Conservation (phyloP, 2,329 filamentous ascomycete species). For the Pseudopyrenochaeta lycopersici region DNA sequence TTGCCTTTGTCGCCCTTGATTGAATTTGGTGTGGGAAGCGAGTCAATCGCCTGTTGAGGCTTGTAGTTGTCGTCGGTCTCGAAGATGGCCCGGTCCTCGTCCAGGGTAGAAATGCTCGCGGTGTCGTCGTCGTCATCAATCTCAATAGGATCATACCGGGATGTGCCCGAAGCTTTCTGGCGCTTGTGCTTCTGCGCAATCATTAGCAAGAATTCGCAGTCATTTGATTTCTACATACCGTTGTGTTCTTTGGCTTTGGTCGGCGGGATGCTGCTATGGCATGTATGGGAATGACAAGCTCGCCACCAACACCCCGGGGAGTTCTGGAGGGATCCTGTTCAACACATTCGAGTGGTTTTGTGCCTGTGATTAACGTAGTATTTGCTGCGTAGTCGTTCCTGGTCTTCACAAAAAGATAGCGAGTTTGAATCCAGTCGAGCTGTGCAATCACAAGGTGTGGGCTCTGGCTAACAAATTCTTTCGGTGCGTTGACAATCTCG, state of each 20-base stretch:
- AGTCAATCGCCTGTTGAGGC: constrained; percentile 14
- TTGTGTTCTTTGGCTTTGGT: constrained; percentile 27
- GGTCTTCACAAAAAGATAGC: constrained; percentile 76
- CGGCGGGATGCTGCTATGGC: constrained; percentile 59
- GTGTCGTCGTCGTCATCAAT: constrained; percentile 51
- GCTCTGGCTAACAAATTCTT: constrained; percentile 62
- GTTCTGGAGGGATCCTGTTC: constrained; percentile 54
- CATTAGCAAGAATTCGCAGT: constrained; percentile 10
- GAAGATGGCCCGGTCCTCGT: constrained; percentile 59
- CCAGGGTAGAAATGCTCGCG: constrained; percentile 59
- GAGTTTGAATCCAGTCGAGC: constrained; percentile 87
- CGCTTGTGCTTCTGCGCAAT: constrained; percentile 31
- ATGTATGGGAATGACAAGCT: constrained; percentile 62
- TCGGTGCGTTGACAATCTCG: constrained; percentile 81
- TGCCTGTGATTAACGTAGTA: constrained; percentile 14
- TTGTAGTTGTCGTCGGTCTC: constrained; percentile 24
- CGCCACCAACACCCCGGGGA: constrained; percentile 52
- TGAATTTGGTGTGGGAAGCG: constrained; percentile 36
- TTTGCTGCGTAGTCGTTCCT: neutral
- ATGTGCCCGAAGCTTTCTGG: constrained; percentile 38
- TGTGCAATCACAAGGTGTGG: constrained; percentile 78
- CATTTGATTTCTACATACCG: constrained; percentile 8
- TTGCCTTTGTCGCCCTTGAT: constrained; percentile 37
- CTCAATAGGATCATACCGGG: constrained; percentile 48
- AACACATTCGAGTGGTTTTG: constrained; percentile 35